Evolutionary conservation across 805 yeast genomes (phyloP), one percentile per base, ranked within the genome.

Genomic region (Candida ponderosae): DNA sequence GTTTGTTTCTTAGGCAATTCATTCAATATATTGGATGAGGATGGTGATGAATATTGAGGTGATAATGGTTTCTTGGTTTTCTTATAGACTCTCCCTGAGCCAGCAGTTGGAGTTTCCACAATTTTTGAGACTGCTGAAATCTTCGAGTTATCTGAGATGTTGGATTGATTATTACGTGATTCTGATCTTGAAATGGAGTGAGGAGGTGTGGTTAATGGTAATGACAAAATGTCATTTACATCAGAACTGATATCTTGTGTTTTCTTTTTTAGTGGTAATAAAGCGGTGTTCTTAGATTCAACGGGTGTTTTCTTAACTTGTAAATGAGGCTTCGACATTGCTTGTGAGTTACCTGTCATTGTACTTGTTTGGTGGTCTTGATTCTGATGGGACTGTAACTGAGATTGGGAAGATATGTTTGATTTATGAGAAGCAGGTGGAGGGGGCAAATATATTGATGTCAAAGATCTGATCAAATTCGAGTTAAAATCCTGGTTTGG

Each of bases 381-480:
- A 27, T 5, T 3, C 32, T 19, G n/a, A 33, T 9, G 29, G n/a
- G n/a, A n/a, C n/a, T n/a, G n/a, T n/a, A n/a, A n/a, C 5, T 31
- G 33, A 18, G 15, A 31, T 31, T 31, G 33, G 9, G 10, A 19
- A 18, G n/a, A 6, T 16, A 14, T 19, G 33, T 16, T 15, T 10
- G 35, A 16, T 16, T 16, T 28, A 20, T 31, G 48, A 4, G 51
- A 38, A 15, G 54, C 41, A 5, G 68, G 67, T 3, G 67, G 68
- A 9, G 68, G 68, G 6, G 68, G 68, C 19, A 63, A 53, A 35
- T 63, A 65, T 24, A 63, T 65, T 21, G 67, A 62, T 17, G 59
- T 56, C 41, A 63, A 42, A 18, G 67, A 62, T 47, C 57, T 61
- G 38, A 61, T 45, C 36, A 62, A 48, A 50, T 53, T 56, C 21